Evolutionary conservation across 169 alveolate genomes (phyloP).

Genomic region (Amoebophrya sp.): DNA sequence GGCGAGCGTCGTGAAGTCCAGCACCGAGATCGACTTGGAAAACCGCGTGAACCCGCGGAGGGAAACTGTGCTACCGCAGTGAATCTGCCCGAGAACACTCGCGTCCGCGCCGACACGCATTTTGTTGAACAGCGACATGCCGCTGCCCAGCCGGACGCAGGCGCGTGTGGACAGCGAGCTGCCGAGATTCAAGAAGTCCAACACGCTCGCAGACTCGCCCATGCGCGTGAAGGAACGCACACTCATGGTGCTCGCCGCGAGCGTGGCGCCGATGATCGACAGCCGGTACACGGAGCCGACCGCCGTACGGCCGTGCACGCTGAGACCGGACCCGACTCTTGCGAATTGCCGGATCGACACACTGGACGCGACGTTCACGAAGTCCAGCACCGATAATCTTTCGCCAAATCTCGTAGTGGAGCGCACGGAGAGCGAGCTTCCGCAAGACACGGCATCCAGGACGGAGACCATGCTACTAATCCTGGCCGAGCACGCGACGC

Average conservation of each 20-base stretch:
- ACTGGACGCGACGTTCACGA: neutral
- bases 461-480: neutral
- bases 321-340: neutral
- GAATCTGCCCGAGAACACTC: neutral
- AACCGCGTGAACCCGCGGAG: slow-evolving; percentile 24
- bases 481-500: neutral
- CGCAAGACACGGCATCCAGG: neutral
- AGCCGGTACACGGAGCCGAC: slow-evolving; percentile 22
- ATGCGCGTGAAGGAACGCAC: slow-evolving; percentile 15
- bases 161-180: neutral
- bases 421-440: neutral
- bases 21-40: neutral
- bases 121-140: neutral
- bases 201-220: neutral
- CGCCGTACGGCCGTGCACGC: neutral
- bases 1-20: neutral
- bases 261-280: neutral
- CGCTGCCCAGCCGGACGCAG: slow-evolving; percentile 2
- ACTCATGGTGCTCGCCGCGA: neutral
- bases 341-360: slow-evolving; percentile 21
- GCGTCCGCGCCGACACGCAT: neutral
- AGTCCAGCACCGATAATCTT: neutral
- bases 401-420: neutral
- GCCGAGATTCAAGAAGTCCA: neutral
- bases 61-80: neutral